These are phyloP conservation scores for Eucalyptus cladocalyx DNA, from an alignment of 345 rosid genomes.

Conservation along the genomic window DNA sequence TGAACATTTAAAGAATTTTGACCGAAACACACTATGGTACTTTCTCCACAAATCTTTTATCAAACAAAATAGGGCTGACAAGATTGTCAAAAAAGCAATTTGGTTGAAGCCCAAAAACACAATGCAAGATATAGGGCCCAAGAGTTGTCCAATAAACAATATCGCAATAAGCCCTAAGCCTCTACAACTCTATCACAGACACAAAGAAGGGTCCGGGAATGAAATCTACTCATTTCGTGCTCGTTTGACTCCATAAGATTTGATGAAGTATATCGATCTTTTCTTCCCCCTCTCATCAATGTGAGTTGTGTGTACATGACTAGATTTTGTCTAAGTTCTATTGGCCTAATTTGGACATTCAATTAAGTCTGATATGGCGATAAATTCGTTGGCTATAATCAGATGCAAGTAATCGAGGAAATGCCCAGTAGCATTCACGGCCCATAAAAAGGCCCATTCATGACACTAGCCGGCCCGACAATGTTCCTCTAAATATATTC, in stretches of 20 bases:
- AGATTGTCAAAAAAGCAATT: neutral
- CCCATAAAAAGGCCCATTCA: neutral
- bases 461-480: neutral
- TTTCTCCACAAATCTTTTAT: neutral
- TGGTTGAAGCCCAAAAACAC: neutral
- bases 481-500: neutral
- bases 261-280: neutral
- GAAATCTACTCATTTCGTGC: neutral
- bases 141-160: neutral
- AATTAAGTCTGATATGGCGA: no score
- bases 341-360: neutral
- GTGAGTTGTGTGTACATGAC: neutral
- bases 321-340: neutral
- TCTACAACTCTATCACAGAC: neutral
- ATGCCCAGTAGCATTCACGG: neutral
- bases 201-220: neutral
- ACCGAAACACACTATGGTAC: neutral
- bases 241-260: neutral
- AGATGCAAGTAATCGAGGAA: neutral
- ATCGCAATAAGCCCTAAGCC: neutral
- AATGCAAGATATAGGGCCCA: neutral
- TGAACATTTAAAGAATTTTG: neutral
- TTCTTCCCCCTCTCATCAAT: neutral
- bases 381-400: neutral
- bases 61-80: neutral